Conservation (phyloP, 371 early-diverging fungal genomes). For the Syncephalis plumigaleata region DNA sequence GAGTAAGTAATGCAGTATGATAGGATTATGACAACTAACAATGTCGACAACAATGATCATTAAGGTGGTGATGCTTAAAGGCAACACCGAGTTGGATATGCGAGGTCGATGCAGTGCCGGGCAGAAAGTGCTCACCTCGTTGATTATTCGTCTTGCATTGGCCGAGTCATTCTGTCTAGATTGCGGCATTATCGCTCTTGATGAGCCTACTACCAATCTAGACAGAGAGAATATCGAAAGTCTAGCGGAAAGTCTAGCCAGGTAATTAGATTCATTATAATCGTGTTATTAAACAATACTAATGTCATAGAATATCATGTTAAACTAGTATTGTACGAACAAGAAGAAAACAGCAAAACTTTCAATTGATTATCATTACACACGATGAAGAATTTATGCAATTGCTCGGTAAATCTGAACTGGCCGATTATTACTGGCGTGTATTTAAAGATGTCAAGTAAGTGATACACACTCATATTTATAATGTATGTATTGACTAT, state of each 20-base stretch:
- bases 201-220: slow-evolving; percentile 99
- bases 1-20: too few species aligned
- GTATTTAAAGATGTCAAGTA: slow-evolving; percentile 57
- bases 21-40: background rate
- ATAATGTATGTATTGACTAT: too few species aligned
- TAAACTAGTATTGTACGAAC: slow-evolving; percentile 58
- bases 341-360: slow-evolving; percentile 69
- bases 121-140: slow-evolving; percentile 93
- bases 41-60: background rate
- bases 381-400: slow-evolving; percentile 98
- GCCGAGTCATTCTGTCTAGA: slow-evolving; percentile 91
- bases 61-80: slow-evolving; percentile 93
- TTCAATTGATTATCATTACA: slow-evolving; percentile 98
- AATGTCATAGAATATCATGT: too few species aligned
- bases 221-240: slow-evolving; percentile 89
- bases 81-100: slow-evolving; percentile 89
- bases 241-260: slow-evolving; percentile 70
- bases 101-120: slow-evolving; percentile 98
- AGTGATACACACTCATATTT: slow-evolving; percentile 4
- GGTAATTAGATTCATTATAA: slow-evolving; percentile 19
- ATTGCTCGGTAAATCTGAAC: slow-evolving; percentile 55
- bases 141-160: slow-evolving; percentile 95
- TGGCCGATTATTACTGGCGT: slow-evolving; percentile 68
- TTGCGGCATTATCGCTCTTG: slow-evolving; percentile 95
- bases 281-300: too few species aligned